Evolutionary conservation across 1,284 basidiomycete genomes (phyloP), one percentile per base, ranked within the genome.

Genomic region (Pulveroboletus sp.): DNA sequence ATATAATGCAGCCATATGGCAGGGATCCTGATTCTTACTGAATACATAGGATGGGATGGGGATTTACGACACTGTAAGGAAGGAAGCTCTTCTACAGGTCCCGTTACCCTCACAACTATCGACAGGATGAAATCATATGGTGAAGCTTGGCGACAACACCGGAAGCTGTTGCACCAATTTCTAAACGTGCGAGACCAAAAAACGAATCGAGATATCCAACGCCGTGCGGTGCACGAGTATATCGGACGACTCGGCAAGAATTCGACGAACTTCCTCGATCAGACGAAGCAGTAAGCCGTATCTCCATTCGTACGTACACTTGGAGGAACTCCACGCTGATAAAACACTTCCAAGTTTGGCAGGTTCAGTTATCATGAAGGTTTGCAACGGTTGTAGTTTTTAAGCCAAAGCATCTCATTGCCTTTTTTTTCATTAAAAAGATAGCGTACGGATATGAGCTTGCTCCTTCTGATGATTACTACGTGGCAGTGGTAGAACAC

Each of bases 111-210:
- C 4, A 26, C 18, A 11, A 35, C 12, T 4, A 24, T 43, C 5
- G 7, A 36, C 36, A 53, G 52, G 36, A 53, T 53, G 52, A 53
- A 53, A 29, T 44, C 52, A 31, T 53, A 53, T 40, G 51, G 51
- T n/a, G 52, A 53, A 15, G 8, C 52, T 6, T 46, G 43, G 52
- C 43, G 52, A 46, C 52, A 33, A 10, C 52, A 53, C 38, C 52
- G 52, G 20, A 53, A 53, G 24, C 14, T 53, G n/a, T n/a, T 53
- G 38, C 52, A 53, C 42, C 52, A 53, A 12, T 53, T 46, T 25
- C 38, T 53, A 24, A 53, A 53, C 24, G 52, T 53, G 36, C 36
- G 28, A 40, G 29, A 47, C 38, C 52, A 46, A 15, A 17, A 33
- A 17, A 40, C 35, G 9, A 52, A 52, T 45, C 35, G 43, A 22